Evolutionary conservation across 768 basidiomycete species (phyloP), one percentile per base, ranked within the genome.

Genomic region (Chalciporus pseudorubinellus): DNA sequence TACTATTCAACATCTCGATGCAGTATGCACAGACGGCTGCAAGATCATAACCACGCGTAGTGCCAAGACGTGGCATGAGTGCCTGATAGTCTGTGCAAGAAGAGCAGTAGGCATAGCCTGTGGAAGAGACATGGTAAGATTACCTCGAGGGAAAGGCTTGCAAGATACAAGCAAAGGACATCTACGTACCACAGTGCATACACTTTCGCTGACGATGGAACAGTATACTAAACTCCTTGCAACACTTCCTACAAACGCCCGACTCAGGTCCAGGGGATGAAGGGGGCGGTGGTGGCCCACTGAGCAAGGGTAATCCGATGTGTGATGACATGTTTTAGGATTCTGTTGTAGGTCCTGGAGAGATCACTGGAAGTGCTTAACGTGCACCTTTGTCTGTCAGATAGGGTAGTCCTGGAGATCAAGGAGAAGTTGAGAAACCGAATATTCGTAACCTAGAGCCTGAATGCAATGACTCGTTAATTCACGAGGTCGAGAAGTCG

Each of bases 11-110:
- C 58, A 77, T 74, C 48, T 90, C 87, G 46, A 89, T 82, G 66
- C 89, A 92, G 63, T 73, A 88, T 1, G 73, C 84, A 60, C 89
- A 92, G 29, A 92, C 89, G 22, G 74, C 69, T 55, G 80, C 77
- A 8, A 72, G 61, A 60, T 87, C 85, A 64, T 90, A 85, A 4
- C 89, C 89, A 28, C 73, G 77, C 10, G 67, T 40, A 10, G 77
- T 78, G 8, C 61, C 55, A 21, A 60, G 56, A 8, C 86, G 76
- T n/a, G 89, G 89, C 82, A 89, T 82, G 36, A 92, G 74, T 1
- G 87, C 89, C 61, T 84, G 85, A 65, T 79, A 89, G 61, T 90
- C 89, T 2, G 82, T 74, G 66, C 89, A 92, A 39, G 77, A 81
- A 33, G 81, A 75, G 62, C 89, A 92, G 62, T 88, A 91, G 6